phyloP scores from a whole-genome alignment of 768 basidiomycete genomes.

The Thelephora aurantiotincta region DNA sequence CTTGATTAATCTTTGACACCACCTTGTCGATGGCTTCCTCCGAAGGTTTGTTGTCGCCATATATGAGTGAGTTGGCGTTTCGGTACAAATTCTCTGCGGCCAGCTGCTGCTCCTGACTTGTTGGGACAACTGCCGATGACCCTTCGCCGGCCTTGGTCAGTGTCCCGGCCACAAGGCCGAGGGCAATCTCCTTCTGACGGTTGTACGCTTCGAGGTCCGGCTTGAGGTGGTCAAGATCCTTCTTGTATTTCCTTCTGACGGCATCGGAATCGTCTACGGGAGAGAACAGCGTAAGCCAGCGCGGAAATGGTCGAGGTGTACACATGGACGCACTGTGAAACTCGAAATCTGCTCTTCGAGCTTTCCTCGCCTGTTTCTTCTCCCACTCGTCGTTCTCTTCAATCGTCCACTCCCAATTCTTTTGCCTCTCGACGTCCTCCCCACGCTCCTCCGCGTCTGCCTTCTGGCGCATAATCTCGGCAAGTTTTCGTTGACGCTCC shows the following conservation, averaged over 20 bases:
- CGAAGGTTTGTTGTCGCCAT: constrained; percentile 88
- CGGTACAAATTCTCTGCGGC: constrained; percentile 79
- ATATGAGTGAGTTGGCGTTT: constrained; percentile 84
- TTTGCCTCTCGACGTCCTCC: constrained; percentile 81
- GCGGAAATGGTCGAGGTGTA: neutral
- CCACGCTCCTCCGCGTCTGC: constrained; percentile 83
- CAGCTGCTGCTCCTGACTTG: constrained; percentile 47
- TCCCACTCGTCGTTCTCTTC: constrained; percentile 98
- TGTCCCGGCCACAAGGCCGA: constrained; percentile 62
- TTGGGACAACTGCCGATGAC: constrained; percentile 29
- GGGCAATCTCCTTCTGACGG: constrained; percentile 73
- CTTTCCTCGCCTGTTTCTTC: constrained; percentile 73
- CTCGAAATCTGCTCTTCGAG: constrained; percentile 73
- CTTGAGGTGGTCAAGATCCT: constrained; percentile 78
- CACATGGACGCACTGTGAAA: constrained; percentile 63
- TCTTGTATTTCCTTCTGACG: constrained; percentile 82
- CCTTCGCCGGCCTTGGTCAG: constrained; percentile 16
- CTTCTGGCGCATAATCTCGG: constrained; percentile 73
- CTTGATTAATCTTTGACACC: constrained; percentile 81
- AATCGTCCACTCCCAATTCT: constrained; percentile 92
- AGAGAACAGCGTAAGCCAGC: neutral
- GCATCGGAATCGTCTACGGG: constrained; percentile 76
- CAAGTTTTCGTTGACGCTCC: constrained; percentile 82
- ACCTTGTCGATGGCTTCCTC: constrained; percentile 95
- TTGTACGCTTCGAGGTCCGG: constrained; percentile 83